Percentiles rank a stretch among this genome's conserved stretches.
These are phyloP conservation scores for Fagus crenata DNA, from an alignment of 306 rosid species.

Conservation along the genomic window DNA sequence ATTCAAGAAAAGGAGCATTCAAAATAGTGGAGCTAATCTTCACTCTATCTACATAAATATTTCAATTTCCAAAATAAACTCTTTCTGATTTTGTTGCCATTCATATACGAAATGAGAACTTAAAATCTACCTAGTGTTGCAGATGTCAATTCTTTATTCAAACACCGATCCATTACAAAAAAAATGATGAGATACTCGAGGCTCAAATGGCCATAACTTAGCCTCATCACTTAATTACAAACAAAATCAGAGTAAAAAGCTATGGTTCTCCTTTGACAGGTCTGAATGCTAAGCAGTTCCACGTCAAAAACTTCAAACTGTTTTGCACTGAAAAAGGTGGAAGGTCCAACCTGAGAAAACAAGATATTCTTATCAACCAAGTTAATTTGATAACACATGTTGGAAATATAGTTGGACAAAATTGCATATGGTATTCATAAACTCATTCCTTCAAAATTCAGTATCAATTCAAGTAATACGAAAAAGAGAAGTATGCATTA, in stretches of 20 bases:
- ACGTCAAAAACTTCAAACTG: constrained; percentile 97
- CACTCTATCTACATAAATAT: neutral
- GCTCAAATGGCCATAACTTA: neutral
- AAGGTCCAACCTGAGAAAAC: constrained; percentile 88
- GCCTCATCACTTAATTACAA: constrained; percentile 44
- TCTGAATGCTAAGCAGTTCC: constrained; percentile 72
- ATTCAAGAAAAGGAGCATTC: no score
- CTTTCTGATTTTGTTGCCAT: neutral
- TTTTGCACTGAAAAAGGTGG: constrained; percentile 93
- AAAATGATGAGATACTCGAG: neutral
- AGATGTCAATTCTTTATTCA: neutral
- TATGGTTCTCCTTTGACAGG: constrained; percentile 79
- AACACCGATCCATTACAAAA: neutral
- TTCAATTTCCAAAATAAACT: neutral
- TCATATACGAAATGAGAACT: neutral
- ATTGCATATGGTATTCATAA: neutral
- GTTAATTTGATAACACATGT: neutral
- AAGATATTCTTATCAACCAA: constrained; percentile 17
- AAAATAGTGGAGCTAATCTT: neutral
- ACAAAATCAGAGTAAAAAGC: constrained; percentile 89
- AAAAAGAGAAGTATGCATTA: neutral
- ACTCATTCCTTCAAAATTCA: neutral
- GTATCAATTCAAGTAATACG: neutral
- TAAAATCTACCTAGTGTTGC: neutral
- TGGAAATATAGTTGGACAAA: neutral